Conservation (phyloP, 202 grass and related monocot species). For the Hordeum pubiflorum region DNA sequence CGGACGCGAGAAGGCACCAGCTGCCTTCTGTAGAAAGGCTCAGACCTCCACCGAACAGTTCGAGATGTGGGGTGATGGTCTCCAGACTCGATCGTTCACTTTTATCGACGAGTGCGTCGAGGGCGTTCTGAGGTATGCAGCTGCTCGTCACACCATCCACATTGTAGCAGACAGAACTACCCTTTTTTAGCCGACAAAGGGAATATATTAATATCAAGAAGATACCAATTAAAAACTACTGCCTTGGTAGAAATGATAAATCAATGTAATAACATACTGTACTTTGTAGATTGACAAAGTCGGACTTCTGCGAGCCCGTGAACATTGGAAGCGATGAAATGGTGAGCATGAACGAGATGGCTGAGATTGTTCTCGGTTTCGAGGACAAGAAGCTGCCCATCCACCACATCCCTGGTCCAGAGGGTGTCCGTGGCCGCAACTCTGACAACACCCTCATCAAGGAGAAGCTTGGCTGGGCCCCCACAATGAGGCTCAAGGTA, state of each 20-base stretch:
- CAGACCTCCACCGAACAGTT: slow-evolving; percentile 41
- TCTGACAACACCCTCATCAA: slow-evolving; percentile 88
- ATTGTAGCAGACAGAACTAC: not conserved
- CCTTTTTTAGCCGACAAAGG: not conserved
- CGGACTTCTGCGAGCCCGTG: slow-evolving; percentile 83
- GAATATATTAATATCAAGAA: not conserved
- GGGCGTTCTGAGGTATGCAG: slow-evolving; percentile 42
- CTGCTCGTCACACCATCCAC: not conserved
- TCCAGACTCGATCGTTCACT: slow-evolving; percentile 64
- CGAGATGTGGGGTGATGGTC: slow-evolving; percentile 65
- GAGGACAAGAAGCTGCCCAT: slow-evolving; percentile 72
- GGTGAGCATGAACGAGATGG: slow-evolving; percentile 99
- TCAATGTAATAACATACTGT: not conserved
- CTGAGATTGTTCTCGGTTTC: slow-evolving; percentile 72
- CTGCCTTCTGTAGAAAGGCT: slow-evolving; percentile 60
- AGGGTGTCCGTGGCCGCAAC: slow-evolving; percentile 81
- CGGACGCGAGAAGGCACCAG: slow-evolving; percentile 62
- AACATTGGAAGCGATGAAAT: slow-evolving; percentile 97
- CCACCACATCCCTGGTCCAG: slow-evolving; percentile 75
- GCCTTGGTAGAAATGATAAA: not conserved
- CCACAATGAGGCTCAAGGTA: slow-evolving; percentile 88
- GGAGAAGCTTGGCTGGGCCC: slow-evolving; percentile 95
- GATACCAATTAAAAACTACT: not conserved
- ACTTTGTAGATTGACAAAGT: slow-evolving; percentile 41
- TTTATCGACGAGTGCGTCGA: slow-evolving; percentile 70